These are phyloP conservation scores for Solanum clarkiae DNA, from an alignment of 257 asterid species.

Conservation along the genomic window DNA sequence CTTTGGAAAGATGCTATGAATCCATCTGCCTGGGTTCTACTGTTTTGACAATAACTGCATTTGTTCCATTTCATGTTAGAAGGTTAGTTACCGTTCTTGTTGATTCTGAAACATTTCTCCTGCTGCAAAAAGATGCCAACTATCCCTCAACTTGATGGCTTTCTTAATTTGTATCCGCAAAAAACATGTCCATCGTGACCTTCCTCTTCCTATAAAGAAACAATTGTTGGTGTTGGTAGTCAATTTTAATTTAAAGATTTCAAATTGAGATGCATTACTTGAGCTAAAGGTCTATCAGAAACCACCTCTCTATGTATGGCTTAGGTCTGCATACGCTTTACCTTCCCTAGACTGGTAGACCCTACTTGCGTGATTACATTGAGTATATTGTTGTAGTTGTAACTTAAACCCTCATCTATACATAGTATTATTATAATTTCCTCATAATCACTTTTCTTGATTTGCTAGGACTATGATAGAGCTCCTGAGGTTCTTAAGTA, in stretches of 20 bases:
- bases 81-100: neutral
- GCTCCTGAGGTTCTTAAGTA: conserved; percentile 39
- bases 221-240: neutral
- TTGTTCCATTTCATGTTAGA: neutral
- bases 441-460: neutral
- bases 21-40: neutral
- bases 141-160: neutral
- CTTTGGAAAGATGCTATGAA: neutral
- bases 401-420: neutral
- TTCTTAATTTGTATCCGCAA: neutral
- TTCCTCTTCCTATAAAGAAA: neutral
- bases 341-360: neutral
- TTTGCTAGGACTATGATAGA: conserved; percentile 72
- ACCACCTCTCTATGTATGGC: neutral
- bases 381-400: neutral
- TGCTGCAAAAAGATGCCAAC: neutral
- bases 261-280: neutral
- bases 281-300: neutral
- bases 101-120: neutral
- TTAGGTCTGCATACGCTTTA: neutral
- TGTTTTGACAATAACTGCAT: neutral
- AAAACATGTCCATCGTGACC: neutral
- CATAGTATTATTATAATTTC: neutral
- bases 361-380: neutral
- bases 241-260: neutral